Percentiles rank a stretch among this genome's conserved stretches.
Conservation (phyloP, 768 basidiomycete species). For the Kwoniella heveanensis region DNA sequence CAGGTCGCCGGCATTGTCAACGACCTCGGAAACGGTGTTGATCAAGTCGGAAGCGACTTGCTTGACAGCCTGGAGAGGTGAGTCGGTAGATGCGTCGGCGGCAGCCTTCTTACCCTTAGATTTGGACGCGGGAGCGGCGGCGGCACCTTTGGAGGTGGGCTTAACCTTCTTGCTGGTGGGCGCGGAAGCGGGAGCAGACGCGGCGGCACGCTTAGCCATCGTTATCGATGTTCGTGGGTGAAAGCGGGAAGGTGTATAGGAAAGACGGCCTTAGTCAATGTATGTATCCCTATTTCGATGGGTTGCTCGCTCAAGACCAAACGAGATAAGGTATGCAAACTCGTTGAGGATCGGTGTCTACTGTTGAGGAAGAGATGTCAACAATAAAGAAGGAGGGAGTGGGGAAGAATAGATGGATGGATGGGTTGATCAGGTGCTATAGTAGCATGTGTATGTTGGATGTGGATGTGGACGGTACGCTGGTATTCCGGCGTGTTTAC, state of each 20-base stretch:
- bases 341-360: too few relatives aligned
- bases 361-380: background rate
- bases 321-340: background rate
- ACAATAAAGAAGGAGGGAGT: background rate
- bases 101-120: slow-evolving; percentile 38
- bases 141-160: slow-evolving; percentile 21
- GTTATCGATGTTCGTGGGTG: background rate
- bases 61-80: slow-evolving; percentile 27
- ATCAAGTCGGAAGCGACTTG: slow-evolving; percentile 33
- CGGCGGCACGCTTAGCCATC: slow-evolving; percentile 25
- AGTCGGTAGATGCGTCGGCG: slow-evolving; percentile 16
- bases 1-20: slow-evolving; percentile 41
- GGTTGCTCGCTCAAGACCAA: background rate
- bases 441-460: background rate
- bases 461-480: too few relatives aligned
- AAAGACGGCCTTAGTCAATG: too few relatives aligned
- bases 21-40: slow-evolving; percentile 22
- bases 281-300: background rate
- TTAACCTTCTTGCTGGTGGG: slow-evolving; percentile 31
- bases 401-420: background rate
- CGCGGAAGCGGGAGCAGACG: slow-evolving; percentile 19
- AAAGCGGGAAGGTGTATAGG: background rate
- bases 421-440: background rate
- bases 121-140: slow-evolving; percentile 1
- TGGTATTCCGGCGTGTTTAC: background rate